Conservation (phyloP, 1,139 yeast genomes). For the Yamadazyma diospyri region DNA sequence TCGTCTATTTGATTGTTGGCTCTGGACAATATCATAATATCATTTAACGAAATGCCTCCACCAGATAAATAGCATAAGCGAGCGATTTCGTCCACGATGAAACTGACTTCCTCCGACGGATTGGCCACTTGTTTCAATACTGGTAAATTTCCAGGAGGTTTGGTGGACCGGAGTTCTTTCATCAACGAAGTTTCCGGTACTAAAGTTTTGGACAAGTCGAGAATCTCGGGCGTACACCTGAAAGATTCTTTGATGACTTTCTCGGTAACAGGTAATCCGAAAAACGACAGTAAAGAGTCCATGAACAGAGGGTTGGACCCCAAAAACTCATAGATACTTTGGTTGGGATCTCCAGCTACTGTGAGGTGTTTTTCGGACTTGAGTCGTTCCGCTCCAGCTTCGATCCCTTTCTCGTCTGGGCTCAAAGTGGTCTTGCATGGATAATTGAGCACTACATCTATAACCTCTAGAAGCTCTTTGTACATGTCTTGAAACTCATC, state of each 20-base stretch:
- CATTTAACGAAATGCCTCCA: conserved; percentile 44
- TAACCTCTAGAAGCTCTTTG: conserved; percentile 44
- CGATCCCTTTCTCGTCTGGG: conserved; percentile 10
- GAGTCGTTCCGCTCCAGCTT: conserved; percentile 18
- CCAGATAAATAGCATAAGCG: conserved; percentile 43
- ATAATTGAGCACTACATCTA: conserved; percentile 34
- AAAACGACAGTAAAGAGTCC: conserved; percentile 19
- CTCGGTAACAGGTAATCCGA: conserved; percentile 25
- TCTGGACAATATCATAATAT: conserved; percentile 53
- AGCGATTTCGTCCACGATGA: conserved; percentile 43
- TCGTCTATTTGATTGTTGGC: conserved; percentile 53
- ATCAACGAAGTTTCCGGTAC: conserved; percentile 6
- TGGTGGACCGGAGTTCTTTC: conserved; percentile 16
- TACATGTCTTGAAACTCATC: conserved; percentile 80
- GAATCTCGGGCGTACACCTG: conserved; percentile 56
- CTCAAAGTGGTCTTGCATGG: conserved; percentile 18
- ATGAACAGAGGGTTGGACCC: conserved; percentile 46
- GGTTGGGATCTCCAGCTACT: conserved; percentile 72
- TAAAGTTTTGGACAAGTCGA: conserved; percentile 20
- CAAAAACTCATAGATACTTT: conserved; percentile 64
- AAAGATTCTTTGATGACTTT: conserved; percentile 48
- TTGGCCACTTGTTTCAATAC: conserved; percentile 23
- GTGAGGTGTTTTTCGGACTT: conserved; percentile 47
- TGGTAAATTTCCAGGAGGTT: conserved; percentile 28
- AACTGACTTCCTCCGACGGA: conserved; percentile 35